Conservation (phyloP, 306 rosid species). For the Psophocarpus tetragonolobus region DNA sequence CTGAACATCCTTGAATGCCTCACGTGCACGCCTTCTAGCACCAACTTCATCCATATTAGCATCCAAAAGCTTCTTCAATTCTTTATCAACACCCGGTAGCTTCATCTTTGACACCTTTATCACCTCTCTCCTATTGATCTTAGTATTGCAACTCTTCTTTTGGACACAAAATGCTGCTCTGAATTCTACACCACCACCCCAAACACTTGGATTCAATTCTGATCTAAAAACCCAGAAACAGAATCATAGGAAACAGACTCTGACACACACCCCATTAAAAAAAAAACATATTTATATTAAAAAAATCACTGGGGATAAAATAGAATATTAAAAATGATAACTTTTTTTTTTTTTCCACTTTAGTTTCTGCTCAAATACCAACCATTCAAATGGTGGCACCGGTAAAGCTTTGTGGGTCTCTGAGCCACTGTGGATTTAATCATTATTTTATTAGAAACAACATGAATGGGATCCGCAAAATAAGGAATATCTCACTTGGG, state of each 20-base stretch:
- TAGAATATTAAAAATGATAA: neutral
- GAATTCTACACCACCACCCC: conserved; percentile 35
- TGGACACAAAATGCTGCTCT: conserved; percentile 34
- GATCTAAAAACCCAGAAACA: neutral
- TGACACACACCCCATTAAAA: neutral
- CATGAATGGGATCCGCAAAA: neutral
- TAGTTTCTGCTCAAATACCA: neutral
- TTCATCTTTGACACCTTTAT: conserved; percentile 43
- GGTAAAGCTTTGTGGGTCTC: conserved; percentile 32
- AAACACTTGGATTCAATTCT: conserved; percentile 22
- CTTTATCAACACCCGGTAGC: conserved; percentile 56
- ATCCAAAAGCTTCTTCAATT: conserved; percentile 62
- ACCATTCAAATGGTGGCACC: conserved; percentile 19
- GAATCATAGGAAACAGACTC: neutral
- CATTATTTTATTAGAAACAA: neutral
- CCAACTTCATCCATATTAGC: conserved; percentile 70
- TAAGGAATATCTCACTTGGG: neutral
- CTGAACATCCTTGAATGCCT: conserved; percentile 75
- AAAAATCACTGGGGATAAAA: neutral
- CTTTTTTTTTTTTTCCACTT: neutral
- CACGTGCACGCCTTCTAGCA: conserved; percentile 81
- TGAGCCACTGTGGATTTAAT: conserved; percentile 32
- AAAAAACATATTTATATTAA: neutral
- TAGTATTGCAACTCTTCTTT: too few relatives aligned
- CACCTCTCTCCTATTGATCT: conserved; percentile 30